These are phyloP conservation scores for Paracorniculantispora psalliotae DNA, from an alignment of 2,329 filamentous ascomycete species.

Conservation along the genomic window DNA sequence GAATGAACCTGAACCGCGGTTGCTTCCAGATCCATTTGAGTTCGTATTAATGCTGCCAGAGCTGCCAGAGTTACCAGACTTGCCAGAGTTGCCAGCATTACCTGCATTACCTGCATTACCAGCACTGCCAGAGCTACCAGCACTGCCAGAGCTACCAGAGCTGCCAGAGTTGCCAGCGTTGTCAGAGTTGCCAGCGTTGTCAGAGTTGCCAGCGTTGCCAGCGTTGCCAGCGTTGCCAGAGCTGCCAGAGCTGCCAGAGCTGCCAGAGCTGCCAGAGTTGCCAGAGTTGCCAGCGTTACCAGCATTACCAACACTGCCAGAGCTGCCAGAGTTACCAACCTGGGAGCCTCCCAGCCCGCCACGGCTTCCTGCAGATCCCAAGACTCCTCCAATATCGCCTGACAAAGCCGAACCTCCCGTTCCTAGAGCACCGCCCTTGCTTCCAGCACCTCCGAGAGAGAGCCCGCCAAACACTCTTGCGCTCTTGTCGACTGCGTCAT, in stretches of 20 bases:
- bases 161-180: neutral
- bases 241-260: too few species aligned
- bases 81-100: neutral
- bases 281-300: too few species aligned
- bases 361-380: neutral
- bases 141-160: neutral
- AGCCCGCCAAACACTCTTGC: neutral
- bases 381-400: neutral
- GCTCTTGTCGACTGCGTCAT: neutral
- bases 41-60: neutral
- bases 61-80: neutral
- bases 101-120: neutral
- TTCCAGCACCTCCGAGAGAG: neutral
- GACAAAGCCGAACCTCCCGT: neutral
- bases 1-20: neutral
- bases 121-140: neutral
- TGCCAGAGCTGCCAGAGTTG: too few species aligned
- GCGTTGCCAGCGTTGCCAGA: too few species aligned
- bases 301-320: neutral
- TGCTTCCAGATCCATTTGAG: neutral
- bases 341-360: neutral
- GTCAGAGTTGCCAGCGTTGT: too few species aligned
- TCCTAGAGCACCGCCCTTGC: neutral
- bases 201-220: too few species aligned
- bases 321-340: too few species aligned